Evolutionary conservation across 495 filamentous ascomycete species (phyloP).

Genomic region (Parmelia sp.): DNA sequence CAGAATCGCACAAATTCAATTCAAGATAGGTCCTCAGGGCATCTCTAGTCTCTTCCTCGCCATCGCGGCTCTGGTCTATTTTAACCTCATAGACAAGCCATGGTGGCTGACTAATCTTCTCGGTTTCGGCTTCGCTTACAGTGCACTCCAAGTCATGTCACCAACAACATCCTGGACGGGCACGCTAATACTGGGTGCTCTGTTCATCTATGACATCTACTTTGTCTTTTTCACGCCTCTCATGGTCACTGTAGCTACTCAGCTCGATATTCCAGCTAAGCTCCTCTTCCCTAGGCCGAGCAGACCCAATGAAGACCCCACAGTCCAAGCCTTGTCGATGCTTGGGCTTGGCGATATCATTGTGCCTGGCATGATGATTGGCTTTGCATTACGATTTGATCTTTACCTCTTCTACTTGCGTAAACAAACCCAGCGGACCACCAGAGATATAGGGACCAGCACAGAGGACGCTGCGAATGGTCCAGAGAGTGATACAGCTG

Average conservation of each 20-base stretch:
- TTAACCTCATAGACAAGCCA: conserved; percentile 63
- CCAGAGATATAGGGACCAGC: conserved; percentile 19
- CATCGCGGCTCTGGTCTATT: conserved; percentile 53
- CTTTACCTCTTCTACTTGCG: conserved; percentile 72
- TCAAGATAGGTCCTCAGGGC: conserved; percentile 47
- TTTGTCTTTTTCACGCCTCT: conserved; percentile 96
- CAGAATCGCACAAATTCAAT: conserved; percentile 39
- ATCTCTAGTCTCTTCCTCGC: conserved; percentile 56
- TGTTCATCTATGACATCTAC: conserved; percentile 94
- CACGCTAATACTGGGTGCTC: conserved; percentile 62
- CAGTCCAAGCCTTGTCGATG: conserved; percentile 58
- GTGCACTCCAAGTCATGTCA: conserved; percentile 73
- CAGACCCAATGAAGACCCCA: conserved; percentile 34
- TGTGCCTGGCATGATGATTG: conserved; percentile 89
- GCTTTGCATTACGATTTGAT: conserved; percentile 82
- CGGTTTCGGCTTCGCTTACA: conserved; percentile 80
- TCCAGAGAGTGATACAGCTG: conserved; percentile 22
- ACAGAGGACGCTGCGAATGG: conserved; percentile 29
- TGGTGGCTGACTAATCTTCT: conserved; percentile 85
- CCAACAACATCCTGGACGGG: conserved; percentile 86
- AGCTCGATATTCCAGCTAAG: conserved; percentile 88
- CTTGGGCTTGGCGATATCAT: conserved; percentile 92
- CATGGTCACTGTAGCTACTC: conserved; percentile 93
- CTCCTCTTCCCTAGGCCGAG: conserved; percentile 72
- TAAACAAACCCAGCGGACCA: conserved; percentile 34